Evolutionary conservation across 2,329 filamentous ascomycete genomes (phyloP).

Genomic region (Fusarium floridanum): DNA sequence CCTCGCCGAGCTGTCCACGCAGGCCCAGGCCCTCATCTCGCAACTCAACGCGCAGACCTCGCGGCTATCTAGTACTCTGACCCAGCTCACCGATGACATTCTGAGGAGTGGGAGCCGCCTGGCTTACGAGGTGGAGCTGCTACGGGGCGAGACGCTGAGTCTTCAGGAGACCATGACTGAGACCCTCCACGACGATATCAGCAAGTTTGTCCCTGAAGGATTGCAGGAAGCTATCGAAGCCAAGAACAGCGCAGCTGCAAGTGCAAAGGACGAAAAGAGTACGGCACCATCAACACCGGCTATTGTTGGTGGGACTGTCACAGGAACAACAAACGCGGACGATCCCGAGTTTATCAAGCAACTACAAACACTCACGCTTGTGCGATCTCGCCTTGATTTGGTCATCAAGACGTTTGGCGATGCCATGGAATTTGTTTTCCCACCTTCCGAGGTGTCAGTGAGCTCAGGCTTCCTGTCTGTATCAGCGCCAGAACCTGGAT

Average conservation of each 20-base stretch:
- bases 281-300: slow-evolving; percentile 42
- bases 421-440: slow-evolving; percentile 94
- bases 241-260: slow-evolving; percentile 32
- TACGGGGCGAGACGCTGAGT: slow-evolving; percentile 89
- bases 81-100: slow-evolving; percentile 94
- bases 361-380: slow-evolving; percentile 84
- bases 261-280: slow-evolving; percentile 35
- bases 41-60: slow-evolving; percentile 91
- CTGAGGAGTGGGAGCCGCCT: slow-evolving; percentile 87
- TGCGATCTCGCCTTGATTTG: slow-evolving; percentile 85
- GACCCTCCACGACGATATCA: slow-evolving; percentile 77
- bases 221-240: slow-evolving; percentile 51
- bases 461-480: slow-evolving; percentile 90
- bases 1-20: slow-evolving; percentile 81
- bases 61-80: slow-evolving; percentile 83
- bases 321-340: slow-evolving; percentile 38
- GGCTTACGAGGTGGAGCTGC: slow-evolving; percentile 93
- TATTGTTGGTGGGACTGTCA: slow-evolving; percentile 1
- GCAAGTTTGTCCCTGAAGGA: slow-evolving; percentile 75
- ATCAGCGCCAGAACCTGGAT: slow-evolving; percentile 82
- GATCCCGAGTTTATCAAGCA: slow-evolving; percentile 80
- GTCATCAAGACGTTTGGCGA: slow-evolving; percentile 94
- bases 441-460: slow-evolving; percentile 87
- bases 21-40: slow-evolving; percentile 86
- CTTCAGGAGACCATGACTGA: slow-evolving; percentile 83